Base-by-base conservation (phyloP, 306 rosid genomes). In the Albizia julibrissin region DNA sequence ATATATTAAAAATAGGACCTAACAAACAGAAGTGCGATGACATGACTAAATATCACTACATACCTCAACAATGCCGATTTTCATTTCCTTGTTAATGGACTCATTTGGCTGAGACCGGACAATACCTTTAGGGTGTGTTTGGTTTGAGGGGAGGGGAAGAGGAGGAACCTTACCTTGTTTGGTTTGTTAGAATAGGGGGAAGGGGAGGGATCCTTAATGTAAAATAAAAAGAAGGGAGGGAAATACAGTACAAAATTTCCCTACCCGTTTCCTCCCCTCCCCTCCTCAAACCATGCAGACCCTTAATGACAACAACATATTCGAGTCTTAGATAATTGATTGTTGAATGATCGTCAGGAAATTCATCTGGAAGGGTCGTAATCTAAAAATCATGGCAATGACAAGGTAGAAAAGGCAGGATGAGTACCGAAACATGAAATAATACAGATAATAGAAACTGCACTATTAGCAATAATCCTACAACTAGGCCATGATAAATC, bases 41-140 rank as follows among this genome's bases (percentile, higher is more conserved):
- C 21, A 10, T 10, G 31, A 24, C 52, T 73, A 2, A 68, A 16
- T 46, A 62, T 67, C n/a, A 33, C 74, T 22, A 42, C 16, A 29
- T 85, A 92, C 98, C 97, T 95, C 99, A 27, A 95, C 75, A 6
- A 77, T 81, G 44, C 98, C 99, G 0, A 98, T 95, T 87, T 87
- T 91, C 98, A 95, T 93, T 66, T 92, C 92, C 87, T 81, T 80
- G 84, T 95, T 93, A 85, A 93, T 58, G 0, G 99, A 91, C 54
- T 92, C 96, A 22, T 81, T 80, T 24, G 99, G 99, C 74, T 98
- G 82, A 65, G 93, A 80, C 91, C 94, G 84, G 42, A 93, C 93
- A 69, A 89, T 10, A 70, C 99, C 99, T 79, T n/a, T n/a, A n/a
- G n/a, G n/a, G n/a, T n/a, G n/a, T n/a, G n/a, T n/a, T n/a, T n/a